A percentile compares a stretch with the other conserved stretches of the same genome.
phyloP scores from a whole-genome alignment of 2,329 filamentous ascomycete genomes.

The Botrytis porri region DNA sequence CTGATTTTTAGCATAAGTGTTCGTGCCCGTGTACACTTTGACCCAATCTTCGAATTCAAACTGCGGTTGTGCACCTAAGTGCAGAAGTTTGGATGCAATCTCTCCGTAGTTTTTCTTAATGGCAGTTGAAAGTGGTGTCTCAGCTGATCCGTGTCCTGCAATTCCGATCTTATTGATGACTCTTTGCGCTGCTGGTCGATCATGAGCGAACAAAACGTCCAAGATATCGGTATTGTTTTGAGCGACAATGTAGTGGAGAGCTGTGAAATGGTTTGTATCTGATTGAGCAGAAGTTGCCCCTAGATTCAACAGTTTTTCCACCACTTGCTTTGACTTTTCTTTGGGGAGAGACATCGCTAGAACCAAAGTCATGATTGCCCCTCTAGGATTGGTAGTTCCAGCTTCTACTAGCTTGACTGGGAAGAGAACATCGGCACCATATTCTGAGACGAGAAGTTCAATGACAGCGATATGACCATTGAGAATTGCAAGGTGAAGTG shows the following conservation, averaged over 20 bases:
- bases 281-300: conserved; percentile 73
- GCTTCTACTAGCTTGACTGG: conserved; percentile 57
- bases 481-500: conserved; percentile 76
- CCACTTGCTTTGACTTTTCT: conserved; percentile 63
- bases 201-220: conserved; percentile 51
- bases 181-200: conserved; percentile 58
- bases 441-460: conserved; percentile 65
- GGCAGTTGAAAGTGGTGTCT: conserved; percentile 57
- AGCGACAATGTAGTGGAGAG: conserved; percentile 63
- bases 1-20: conserved; percentile 39
- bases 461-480: conserved; percentile 69
- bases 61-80: conserved; percentile 56
- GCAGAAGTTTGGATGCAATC: conserved; percentile 59
- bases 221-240: conserved; percentile 48
- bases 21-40: conserved; percentile 50
- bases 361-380: conserved; percentile 66
- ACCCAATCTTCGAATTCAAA: conserved; percentile 65
- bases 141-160: conserved; percentile 42
- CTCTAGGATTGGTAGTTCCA: conserved; percentile 43
- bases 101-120: conserved; percentile 51
- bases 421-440: conserved; percentile 73
- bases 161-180: conserved; percentile 65
- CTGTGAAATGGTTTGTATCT: conserved; percentile 61
- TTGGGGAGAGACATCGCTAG: conserved; percentile 64
- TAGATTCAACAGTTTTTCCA: conserved; percentile 60